Evolutionary conservation across 331 rosid species (phyloP).

Genomic region (Ulmus americana): DNA sequence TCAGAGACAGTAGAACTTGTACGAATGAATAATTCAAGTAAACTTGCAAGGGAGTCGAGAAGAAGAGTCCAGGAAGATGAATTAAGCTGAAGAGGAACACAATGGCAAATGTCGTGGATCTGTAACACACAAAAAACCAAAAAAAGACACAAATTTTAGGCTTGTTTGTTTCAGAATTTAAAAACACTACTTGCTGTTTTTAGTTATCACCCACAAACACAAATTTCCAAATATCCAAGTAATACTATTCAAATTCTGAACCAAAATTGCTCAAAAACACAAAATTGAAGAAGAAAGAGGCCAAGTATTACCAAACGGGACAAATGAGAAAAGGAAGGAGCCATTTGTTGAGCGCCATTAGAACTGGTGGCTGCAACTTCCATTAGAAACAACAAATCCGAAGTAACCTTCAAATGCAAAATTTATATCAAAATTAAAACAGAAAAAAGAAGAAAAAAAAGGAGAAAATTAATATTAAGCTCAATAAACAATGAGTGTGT

Average conservation of each 20-base stretch:
- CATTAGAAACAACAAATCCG: constrained; percentile 64
- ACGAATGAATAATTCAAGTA: constrained; percentile 40
- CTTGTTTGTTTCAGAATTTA: background rate
- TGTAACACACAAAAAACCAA: constrained; percentile 21
- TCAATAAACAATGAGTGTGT: no score
- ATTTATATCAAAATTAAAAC: background rate
- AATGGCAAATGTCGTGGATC: constrained; percentile 58
- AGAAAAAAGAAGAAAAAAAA: background rate
- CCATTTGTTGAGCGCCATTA: constrained; percentile 25
- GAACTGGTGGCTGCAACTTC: constrained; percentile 38
- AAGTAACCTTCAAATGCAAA: constrained; percentile 41
- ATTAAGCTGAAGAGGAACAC: constrained; percentile 47
- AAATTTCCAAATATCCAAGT: background rate
- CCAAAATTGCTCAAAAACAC: background rate
- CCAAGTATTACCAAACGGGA: constrained; percentile 48
- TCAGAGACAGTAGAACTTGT: constrained; percentile 1
- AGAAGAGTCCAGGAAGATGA: constrained; percentile 47
- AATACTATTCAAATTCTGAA: background rate
- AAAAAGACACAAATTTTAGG: background rate
- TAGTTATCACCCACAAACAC: background rate
- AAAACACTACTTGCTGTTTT: background rate
- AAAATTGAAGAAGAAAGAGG: background rate
- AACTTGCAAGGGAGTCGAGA: constrained; percentile 39
- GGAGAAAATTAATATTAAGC: background rate
- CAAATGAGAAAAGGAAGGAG: constrained; percentile 33